Evolutionary conservation across 75 land plant genomes (phyloP), one percentile per base, ranked within the genome.

Genomic region (Cupressus sempervirens): DNA sequence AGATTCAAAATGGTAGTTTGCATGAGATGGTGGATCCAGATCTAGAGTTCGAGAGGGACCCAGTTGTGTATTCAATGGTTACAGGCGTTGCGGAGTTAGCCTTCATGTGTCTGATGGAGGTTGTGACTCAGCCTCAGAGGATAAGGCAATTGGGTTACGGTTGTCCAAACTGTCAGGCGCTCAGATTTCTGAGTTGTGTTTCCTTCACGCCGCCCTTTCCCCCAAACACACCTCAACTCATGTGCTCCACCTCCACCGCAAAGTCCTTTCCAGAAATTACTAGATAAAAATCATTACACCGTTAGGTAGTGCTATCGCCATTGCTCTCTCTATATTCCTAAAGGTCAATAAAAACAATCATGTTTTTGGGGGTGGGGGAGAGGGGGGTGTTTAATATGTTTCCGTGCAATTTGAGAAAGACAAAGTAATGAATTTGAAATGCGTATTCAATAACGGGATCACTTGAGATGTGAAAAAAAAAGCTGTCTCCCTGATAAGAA

Each of bases 21-120:
- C 48, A 83, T 45, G 87, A 83, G 23, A 38, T 86, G 29, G 43
- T 72, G 13, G 87, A 86, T 68, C 79, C 38, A 7, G 26, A 77
- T 30, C 3, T 85, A 15, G 23, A 56, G 62, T 18, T 56, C 5
- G 6, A 56, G 7, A 20, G 1, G 4, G 23, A 20, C 62, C 23
- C 20, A 20, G 7, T 18, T 16, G 26, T 56, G 6, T 4, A 18
- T 16, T 16, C 23, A 56, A 56, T 56, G 62, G 26, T 56, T 16
- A 14, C 20, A 18, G 62, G 23, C 0, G 62, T 56, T 56, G 62
- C 62, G 1, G 62, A 56, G 23, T 56, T 56, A 20, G 62, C 62
- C 62, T 18, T 18, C 1, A 0, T 0, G n/a, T 84, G 41, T 5
- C 76, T 84, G 80, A 14, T 76, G 45, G 80, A 76, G 18, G 45